Percentiles rank a stretch among this genome's conserved stretches.
phyloP scores from a whole-genome alignment of 495 filamentous ascomycete species.

The Elaphomyces granulatus region DNA sequence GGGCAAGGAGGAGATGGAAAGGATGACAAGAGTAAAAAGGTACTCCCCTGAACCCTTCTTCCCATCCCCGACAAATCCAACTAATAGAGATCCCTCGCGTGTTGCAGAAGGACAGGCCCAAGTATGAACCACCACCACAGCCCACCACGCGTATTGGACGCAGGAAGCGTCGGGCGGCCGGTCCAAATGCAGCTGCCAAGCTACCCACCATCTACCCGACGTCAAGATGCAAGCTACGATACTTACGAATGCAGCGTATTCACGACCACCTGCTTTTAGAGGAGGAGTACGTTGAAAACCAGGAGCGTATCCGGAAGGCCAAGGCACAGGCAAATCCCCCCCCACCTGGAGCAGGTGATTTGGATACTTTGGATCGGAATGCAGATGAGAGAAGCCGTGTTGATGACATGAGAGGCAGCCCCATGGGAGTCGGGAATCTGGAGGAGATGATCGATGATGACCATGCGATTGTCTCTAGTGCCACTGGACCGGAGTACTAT shows the following conservation, averaged over 20 bases:
- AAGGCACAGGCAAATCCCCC: conserved; percentile 64
- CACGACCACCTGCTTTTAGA: conserved; percentile 95
- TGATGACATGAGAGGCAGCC: conserved; percentile 96
- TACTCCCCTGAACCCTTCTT: conserved; percentile 28
- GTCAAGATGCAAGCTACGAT: conserved; percentile 90
- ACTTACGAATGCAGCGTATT: conserved; percentile 95
- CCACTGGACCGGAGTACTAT: conserved; percentile 97
- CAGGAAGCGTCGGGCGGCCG: conserved; percentile 89
- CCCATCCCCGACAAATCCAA: conserved; percentile 7
- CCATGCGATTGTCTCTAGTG: conserved; percentile 95
- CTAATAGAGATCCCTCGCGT: conserved; percentile 9
- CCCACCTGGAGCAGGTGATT: conserved; percentile 30
- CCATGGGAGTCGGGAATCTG: conserved; percentile 95
- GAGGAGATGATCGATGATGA: conserved; percentile 99
- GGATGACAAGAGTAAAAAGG: conserved; percentile 93
- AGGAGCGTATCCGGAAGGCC: conserved; percentile 82
- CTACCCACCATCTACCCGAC: conserved; percentile 88
- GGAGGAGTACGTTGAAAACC: conserved; percentile 98
- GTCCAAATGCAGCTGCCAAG: conserved; percentile 86
- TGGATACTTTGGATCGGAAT: conserved; percentile 53
- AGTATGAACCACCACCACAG: conserved; percentile 95
- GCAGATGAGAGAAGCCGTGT: conserved; percentile 93
- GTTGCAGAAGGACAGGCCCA: conserved; percentile 90
- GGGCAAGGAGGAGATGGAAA: conserved; percentile 56
- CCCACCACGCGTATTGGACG: conserved; percentile 96